Evolutionary conservation across 768 basidiomycete species (phyloP).

Genomic region (Coprinopsis strossmayeri): DNA sequence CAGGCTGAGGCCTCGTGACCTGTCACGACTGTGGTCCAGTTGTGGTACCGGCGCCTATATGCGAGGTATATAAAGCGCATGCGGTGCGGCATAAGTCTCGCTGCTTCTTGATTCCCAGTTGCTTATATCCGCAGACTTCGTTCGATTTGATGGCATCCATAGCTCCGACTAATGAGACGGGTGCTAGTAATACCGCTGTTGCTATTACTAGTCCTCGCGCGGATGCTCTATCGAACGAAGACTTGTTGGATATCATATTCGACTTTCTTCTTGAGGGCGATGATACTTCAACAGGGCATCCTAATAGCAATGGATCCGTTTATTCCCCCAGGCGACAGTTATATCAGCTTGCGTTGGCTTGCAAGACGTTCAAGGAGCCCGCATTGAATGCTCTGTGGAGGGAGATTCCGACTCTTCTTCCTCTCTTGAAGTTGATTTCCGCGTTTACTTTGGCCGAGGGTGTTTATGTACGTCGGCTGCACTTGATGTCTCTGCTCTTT

Average conservation of each 20-base stretch:
- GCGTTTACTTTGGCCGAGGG: background rate
- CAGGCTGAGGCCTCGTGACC: too few species aligned
- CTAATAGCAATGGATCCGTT: too few species aligned
- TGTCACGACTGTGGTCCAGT: too few species aligned
- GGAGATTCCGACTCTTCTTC: background rate
- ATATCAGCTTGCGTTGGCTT: background rate
- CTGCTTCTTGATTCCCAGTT: too few species aligned
- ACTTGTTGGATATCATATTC: constrained; percentile 1
- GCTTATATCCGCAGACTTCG: too few species aligned
- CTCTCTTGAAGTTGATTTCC: background rate
- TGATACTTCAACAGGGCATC: background rate
- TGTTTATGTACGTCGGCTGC: background rate
- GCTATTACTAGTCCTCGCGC: background rate
- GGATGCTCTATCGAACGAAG: background rate
- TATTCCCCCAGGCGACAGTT: background rate
- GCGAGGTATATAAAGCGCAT: too few species aligned
- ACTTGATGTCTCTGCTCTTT: too few species aligned
- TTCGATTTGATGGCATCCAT: too few species aligned
- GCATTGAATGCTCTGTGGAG: background rate
- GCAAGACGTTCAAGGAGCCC: background rate
- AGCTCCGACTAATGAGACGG: too few species aligned
- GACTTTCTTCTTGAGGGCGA: background rate
- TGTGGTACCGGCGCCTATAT: too few species aligned
- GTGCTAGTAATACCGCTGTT: too few species aligned
- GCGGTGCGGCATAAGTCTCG: too few species aligned